phyloP scores from a whole-genome alignment of 176 grass and related monocot species.

The Oryza officinalis region DNA sequence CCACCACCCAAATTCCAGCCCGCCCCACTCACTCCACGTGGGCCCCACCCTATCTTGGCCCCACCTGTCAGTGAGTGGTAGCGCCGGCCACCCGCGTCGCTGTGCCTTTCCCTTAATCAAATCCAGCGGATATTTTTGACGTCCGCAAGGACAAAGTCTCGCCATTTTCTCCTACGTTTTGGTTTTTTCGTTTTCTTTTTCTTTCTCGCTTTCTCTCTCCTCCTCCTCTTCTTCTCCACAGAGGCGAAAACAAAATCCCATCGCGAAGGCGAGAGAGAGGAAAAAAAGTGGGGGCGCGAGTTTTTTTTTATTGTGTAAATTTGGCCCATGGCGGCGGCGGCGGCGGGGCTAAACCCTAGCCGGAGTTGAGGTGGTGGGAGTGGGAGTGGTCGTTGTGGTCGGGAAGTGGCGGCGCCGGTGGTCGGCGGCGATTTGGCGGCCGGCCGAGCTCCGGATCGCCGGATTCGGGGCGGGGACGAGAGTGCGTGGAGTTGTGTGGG shows the following conservation, averaged over 20 bases:
- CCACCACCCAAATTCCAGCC: accelerated
- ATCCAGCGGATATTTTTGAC: slow-evolving; percentile 91
- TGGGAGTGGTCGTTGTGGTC: neutral
- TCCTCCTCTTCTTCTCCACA: neutral
- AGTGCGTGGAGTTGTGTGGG: neutral
- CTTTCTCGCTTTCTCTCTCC: neutral
- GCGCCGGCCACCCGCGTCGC: accelerated
- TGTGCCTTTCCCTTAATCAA: slow-evolving; percentile 51
- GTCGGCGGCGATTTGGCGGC: neutral
- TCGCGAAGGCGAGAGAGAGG: neutral
- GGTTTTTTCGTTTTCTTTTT: neutral
- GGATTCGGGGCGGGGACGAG: slow-evolving; percentile 34
- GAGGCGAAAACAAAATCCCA: slow-evolving; percentile 19
- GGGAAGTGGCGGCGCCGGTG: neutral
- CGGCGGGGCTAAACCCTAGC: neutral
- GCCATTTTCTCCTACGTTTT: slow-evolving; percentile 23
- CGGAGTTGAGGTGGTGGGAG: neutral
- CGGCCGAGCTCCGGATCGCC: slow-evolving; percentile 8
- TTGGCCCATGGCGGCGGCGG: neutral
- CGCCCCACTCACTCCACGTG: accelerated
- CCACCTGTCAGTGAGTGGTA: accelerated
- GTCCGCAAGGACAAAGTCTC: slow-evolving; percentile 85
- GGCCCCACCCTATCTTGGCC: accelerated
- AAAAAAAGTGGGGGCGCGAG: too few relatives aligned
- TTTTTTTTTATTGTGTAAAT: neutral